Evolutionary conservation across 1,284 basidiomycete species (phyloP).

Genomic region (Malassezia slooffiae): DNA sequence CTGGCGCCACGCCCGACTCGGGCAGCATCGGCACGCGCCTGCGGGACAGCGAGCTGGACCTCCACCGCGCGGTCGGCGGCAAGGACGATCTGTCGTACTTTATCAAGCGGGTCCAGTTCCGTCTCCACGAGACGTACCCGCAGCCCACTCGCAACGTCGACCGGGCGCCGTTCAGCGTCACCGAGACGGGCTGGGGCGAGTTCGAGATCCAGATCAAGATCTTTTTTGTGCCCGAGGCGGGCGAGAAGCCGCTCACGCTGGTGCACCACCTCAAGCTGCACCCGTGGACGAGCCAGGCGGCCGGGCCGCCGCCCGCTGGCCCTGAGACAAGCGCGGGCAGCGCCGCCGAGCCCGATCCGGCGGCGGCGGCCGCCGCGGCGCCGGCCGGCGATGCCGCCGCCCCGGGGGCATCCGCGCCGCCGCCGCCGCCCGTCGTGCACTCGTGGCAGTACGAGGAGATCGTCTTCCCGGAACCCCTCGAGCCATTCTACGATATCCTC

Average conservation of each 20-base stretch:
- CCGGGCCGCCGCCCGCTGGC: constrained; percentile 52
- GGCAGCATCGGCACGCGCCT: constrained; percentile 29
- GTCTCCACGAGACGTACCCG: constrained; percentile 90
- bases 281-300: constrained; percentile 58
- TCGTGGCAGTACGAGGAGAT: constrained; percentile 99
- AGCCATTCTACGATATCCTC: constrained; percentile 73
- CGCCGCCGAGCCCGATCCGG: constrained; percentile 20
- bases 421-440: constrained; percentile 51
- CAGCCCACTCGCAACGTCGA: constrained; percentile 81
- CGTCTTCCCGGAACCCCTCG: constrained; percentile 87
- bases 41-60: constrained; percentile 35
- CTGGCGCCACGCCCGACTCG: not conserved
- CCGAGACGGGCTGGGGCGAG: constrained; percentile 98
- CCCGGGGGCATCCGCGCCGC: not conserved
- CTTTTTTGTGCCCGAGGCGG: constrained; percentile 79
- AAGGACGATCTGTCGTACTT: constrained; percentile 45
- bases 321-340: constrained; percentile 49
- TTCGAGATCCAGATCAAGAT: constrained; percentile 92
- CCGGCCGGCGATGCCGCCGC: constrained; percentile 1
- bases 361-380: constrained; percentile 17
- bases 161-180: constrained; percentile 82
- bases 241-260: constrained; percentile 75
- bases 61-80: constrained; percentile 42
- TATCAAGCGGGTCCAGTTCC: constrained; percentile 82
- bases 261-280: constrained; percentile 93